These are phyloP conservation scores for Paracamarosporium sp. DNA, from an alignment of 2,329 filamentous ascomycete genomes.

Conservation along the genomic window DNA sequence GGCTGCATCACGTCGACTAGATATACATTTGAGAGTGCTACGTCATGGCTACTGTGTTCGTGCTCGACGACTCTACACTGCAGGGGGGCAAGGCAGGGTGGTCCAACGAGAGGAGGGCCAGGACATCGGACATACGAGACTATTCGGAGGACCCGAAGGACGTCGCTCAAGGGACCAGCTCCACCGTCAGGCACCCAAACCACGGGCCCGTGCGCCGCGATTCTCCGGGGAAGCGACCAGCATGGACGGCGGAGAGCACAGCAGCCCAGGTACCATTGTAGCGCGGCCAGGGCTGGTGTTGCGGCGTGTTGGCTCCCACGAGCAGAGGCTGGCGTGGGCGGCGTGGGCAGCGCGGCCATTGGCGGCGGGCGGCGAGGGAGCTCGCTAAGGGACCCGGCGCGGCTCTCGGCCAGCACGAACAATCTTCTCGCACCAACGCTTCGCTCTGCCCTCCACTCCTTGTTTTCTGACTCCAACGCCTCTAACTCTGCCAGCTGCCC, in stretches of 20 bases:
- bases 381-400: neutral
- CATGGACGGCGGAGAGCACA: neutral
- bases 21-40: neutral
- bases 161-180: neutral
- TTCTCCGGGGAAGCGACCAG: neutral
- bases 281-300: neutral
- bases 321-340: neutral
- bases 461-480: slow-evolving; percentile 1
- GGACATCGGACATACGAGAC: neutral
- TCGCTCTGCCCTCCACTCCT: neutral
- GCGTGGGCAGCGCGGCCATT: neutral
- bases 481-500: neutral
- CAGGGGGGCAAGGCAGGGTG: neutral
- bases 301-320: neutral
- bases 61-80: neutral
- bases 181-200: neutral
- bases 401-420: neutral
- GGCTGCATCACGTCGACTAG: neutral
- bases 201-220: neutral
- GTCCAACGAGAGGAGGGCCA: neutral
- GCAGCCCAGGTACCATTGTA: too few species aligned
- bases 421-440: slow-evolving; percentile 6
- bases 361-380: neutral
- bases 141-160: neutral
- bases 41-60: neutral